A percentile compares a stretch with the other conserved stretches of the same genome.
These are phyloP conservation scores for Cytospora mali DNA, from an alignment of 2,329 filamentous ascomycete species.

Conservation along the genomic window DNA sequence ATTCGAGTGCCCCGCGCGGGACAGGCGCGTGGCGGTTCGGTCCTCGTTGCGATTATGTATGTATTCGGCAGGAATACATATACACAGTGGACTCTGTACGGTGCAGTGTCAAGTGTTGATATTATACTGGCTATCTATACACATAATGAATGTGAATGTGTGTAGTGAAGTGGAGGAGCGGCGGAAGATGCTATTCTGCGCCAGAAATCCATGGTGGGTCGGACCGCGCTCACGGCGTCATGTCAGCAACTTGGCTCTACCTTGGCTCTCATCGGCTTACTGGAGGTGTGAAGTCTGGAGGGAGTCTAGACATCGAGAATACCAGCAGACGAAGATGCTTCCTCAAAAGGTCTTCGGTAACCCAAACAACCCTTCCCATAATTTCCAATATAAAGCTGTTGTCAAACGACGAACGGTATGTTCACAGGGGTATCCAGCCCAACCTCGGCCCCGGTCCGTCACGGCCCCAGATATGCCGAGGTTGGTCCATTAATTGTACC, in stretches of 20 bases:
- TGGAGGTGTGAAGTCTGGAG: no score
- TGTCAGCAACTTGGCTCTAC: not conserved
- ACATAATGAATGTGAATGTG: not conserved
- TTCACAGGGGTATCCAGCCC: not conserved
- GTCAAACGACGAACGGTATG: not conserved
- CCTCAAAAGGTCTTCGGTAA: no score
- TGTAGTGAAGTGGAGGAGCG: not conserved
- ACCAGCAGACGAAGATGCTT: no score
- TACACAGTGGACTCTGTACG: not conserved
- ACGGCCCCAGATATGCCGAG: conserved; percentile 21
- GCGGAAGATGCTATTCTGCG: not conserved
- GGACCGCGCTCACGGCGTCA: not conserved
- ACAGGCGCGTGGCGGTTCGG: not conserved
- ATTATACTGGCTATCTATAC: not conserved
- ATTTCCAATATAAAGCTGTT: no score
- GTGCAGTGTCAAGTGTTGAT: not conserved
- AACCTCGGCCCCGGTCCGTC: conserved; percentile 10
- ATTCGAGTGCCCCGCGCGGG: not conserved
- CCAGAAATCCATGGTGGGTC: not conserved
- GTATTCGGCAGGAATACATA: not conserved
- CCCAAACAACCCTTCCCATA: no score
- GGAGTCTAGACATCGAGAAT: no score
- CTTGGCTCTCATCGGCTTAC: no score
- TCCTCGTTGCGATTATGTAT: not conserved
- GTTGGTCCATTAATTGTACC: conserved; percentile 19